Conservation (phyloP, 257 asterid genomes). For the Fraxinus americana region DNA sequence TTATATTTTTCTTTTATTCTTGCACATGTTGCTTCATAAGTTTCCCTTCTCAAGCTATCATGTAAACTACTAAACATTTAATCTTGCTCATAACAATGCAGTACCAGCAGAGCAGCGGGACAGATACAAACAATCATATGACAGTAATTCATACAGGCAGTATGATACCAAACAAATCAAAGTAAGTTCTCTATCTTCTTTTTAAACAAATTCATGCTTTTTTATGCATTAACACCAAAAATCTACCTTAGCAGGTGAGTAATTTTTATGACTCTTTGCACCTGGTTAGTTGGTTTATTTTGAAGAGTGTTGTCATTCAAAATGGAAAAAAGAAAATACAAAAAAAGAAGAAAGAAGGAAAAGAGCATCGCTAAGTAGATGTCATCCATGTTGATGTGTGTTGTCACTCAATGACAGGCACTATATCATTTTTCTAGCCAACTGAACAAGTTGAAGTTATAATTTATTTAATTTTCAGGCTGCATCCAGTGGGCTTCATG, state of each 20-base stretch:
- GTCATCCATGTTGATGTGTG: neutral
- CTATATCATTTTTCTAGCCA: slow-evolving; percentile 11
- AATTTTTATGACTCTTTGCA: neutral
- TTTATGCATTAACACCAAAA: neutral
- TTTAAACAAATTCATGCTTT: slow-evolving; percentile 1
- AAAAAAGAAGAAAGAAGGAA: neutral
- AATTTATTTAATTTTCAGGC: slow-evolving; percentile 39
- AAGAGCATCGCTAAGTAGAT: neutral
- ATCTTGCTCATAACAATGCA: slow-evolving; percentile 35
- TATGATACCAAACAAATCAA: slow-evolving; percentile 63
- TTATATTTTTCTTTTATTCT: slow-evolving; percentile 2
- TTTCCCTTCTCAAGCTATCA: neutral
- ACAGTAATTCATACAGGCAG: slow-evolving; percentile 60
- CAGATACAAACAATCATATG: slow-evolving; percentile 61
- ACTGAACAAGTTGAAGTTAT: slow-evolving; percentile 26
- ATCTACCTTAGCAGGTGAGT: neutral
- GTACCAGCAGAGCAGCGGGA: slow-evolving; percentile 62
- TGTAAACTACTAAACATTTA: slow-evolving; percentile 26
- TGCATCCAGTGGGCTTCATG: slow-evolving; percentile 47
- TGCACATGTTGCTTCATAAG: neutral
- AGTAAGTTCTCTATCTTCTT: slow-evolving; percentile 52
- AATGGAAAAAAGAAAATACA: no score
- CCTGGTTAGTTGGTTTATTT: neutral
- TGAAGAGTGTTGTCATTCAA: neutral
- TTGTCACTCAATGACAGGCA: neutral